A percentile compares a stretch with the other conserved stretches of the same genome.
phyloP scores from a whole-genome alignment of 2,329 filamentous ascomycete species.

The Kalmusia sp. region DNA sequence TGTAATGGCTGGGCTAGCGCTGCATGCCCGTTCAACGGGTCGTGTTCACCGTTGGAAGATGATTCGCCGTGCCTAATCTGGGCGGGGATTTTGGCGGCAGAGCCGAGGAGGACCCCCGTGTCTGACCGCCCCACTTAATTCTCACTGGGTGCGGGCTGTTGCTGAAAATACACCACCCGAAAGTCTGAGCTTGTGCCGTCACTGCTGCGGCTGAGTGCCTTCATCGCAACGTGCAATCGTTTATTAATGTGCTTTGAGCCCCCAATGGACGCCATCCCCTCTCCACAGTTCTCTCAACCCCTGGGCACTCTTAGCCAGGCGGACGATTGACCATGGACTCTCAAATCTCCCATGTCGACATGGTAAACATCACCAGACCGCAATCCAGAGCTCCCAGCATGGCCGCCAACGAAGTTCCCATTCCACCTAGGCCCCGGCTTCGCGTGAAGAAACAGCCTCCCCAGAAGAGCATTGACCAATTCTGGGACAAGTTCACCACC shows the following conservation, averaged over 20 bases:
- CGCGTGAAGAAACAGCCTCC: conserved; percentile 61
- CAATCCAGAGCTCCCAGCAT: conserved; percentile 46
- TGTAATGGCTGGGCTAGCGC: conserved; percentile 12
- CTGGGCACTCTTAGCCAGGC: conserved; percentile 21
- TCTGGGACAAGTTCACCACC: conserved; percentile 74
- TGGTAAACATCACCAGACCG: conserved; percentile 45
- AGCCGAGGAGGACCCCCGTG: conserved; percentile 33
- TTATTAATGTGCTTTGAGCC: conserved; percentile 34
- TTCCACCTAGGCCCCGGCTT: conserved; percentile 27
- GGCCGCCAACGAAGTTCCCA: conserved; percentile 34
- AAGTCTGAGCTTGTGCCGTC: conserved; percentile 30
- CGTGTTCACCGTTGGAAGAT: conserved; percentile 25
- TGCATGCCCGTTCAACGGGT: conserved; percentile 14
- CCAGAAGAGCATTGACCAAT: conserved; percentile 73
- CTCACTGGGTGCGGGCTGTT: conserved; percentile 28
- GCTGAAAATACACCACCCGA: conserved; percentile 38
- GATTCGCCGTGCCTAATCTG: conserved; percentile 28
- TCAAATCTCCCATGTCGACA: conserved; percentile 43
- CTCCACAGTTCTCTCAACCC: conserved; percentile 21
- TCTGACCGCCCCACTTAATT: conserved; percentile 45
- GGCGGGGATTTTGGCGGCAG: conserved; percentile 39
- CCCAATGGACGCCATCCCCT: conserved; percentile 35
- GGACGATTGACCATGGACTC: conserved; percentile 43
- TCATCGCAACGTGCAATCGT: conserved; percentile 16
- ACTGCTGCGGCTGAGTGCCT: conserved; percentile 40